Evolutionary conservation across 495 filamentous ascomycete species (phyloP), one percentile per base, ranked within the genome.

Genomic region (Penicillium cinerascens): DNA sequence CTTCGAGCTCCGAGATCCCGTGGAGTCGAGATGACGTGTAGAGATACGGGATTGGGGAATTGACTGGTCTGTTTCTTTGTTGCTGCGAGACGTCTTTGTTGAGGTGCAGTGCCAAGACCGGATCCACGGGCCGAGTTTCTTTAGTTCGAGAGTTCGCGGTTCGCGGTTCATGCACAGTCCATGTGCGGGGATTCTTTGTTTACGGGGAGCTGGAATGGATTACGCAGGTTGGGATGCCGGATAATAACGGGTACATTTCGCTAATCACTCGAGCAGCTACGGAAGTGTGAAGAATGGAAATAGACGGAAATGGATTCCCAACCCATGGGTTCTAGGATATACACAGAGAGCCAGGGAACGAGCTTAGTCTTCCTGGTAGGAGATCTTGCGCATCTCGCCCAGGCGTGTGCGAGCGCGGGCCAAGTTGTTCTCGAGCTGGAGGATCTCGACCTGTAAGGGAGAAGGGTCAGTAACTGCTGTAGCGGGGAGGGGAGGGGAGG

Each of bases 361-460:
- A 77, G 42, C 47, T 60, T 68, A 79, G 1, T 96, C 88, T 64
- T 96, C 90, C 58, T 89, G 91, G 76, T 98, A 98, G 1, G 89
- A 93, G 41, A 97, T 89, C 84, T 97, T 98, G 71, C 93, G 84
- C 95, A 98, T 97, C 78, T 98, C 93, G 52, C 93, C 93, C 35
- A 98, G 74, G 44, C 91, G 78, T 63, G 87, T 82, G 57, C 93
- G 79, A 17, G 93, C 92, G 27, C 86, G 78, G n/a, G 83, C 73
- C 23, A 98, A 79, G 47, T 78, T 74, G 68, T 97, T 97, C 74
- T 97, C 93, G 44, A 98, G 81, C 74, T 97, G 89, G 36, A 97
- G 79, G 43, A 98, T 97, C 74, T 97, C 92, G 61, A 98, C 93
- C 92, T 97, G 29, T 11, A 42, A 55, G 7, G 29, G 13, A 26